Evolutionary conservation across 208 protist genomes (phyloP).

Genomic region (Acanthamoeba polyphaga): DNA sequence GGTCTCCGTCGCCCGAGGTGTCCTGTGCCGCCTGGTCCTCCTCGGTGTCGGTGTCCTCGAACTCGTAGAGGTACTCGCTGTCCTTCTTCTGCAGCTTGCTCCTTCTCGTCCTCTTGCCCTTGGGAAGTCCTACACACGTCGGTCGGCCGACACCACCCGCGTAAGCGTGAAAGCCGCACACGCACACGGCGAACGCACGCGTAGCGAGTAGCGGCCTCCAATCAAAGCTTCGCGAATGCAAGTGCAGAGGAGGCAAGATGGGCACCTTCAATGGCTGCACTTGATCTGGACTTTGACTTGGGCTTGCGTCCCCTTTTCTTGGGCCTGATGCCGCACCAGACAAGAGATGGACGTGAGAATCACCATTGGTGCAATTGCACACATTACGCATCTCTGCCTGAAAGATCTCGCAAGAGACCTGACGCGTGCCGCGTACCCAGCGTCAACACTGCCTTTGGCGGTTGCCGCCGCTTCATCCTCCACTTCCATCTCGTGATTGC

Average conservation of each 20-base stretch:
- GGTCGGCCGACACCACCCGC: no score
- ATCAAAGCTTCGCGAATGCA: background rate
- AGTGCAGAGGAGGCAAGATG: background rate
- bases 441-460: background rate
- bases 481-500: background rate
- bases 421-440: background rate
- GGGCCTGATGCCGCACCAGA: background rate
- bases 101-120: conserved; percentile 16
- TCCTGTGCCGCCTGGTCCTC: background rate
- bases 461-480: background rate
- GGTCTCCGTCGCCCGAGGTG: background rate
- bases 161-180: background rate
- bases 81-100: conserved; percentile 18
- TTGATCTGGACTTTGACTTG: background rate
- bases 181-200: no score
- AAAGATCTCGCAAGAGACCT: no score
- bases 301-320: conserved; percentile 19
- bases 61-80: conserved; percentile 54
- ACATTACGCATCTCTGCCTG: no score
- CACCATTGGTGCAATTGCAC: no score
- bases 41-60: conserved; percentile 13
- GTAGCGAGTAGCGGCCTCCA: background rate
- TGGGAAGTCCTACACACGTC: background rate
- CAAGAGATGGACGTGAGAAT: background rate
- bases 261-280: background rate